Conservation (phyloP, 2,329 filamentous ascomycete species). For the Colletotrichum noveboracense region DNA sequence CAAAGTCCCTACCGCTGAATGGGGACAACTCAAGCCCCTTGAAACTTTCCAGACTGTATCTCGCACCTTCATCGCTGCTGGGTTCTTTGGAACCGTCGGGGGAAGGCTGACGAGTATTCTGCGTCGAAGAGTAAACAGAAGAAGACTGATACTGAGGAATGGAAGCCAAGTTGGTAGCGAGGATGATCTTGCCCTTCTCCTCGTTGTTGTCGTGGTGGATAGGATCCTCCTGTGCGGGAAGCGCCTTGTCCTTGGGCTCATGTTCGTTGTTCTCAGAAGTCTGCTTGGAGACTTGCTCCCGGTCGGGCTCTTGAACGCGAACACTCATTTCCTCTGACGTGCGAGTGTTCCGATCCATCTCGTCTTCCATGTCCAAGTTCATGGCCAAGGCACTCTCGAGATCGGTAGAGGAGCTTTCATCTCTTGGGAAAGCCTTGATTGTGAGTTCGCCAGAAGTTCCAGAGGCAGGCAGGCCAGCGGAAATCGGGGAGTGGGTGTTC, state of each 20-base stretch:
- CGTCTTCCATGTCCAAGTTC: neutral
- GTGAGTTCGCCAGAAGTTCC: neutral
- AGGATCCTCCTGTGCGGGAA: neutral
- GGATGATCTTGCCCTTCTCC: neutral
- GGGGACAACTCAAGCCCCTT: slow-evolving; percentile 40
- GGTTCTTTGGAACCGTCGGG: neutral
- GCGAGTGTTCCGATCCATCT: neutral
- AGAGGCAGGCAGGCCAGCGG: neutral
- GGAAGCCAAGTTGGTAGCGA: neutral
- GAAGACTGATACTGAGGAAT: slow-evolving; percentile 2
- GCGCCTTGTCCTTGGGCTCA: neutral
- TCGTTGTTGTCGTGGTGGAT: neutral
- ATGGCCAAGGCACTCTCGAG: neutral
- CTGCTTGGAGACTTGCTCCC: neutral
- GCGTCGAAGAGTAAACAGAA: slow-evolving; percentile 15
- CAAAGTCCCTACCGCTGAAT: slow-evolving; percentile 33
- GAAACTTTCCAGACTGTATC: slow-evolving; percentile 29
- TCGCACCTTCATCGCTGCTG: neutral
- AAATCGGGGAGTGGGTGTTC: neutral
- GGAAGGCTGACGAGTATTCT: neutral
- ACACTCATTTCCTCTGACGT: neutral
- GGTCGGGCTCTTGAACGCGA: neutral
- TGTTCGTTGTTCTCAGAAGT: neutral
- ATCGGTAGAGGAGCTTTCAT: neutral
- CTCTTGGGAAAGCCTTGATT: neutral